Base-by-base conservation (phyloP, 2,329 filamentous ascomycete genomes). In the Colletotrichum sp. region DNA sequence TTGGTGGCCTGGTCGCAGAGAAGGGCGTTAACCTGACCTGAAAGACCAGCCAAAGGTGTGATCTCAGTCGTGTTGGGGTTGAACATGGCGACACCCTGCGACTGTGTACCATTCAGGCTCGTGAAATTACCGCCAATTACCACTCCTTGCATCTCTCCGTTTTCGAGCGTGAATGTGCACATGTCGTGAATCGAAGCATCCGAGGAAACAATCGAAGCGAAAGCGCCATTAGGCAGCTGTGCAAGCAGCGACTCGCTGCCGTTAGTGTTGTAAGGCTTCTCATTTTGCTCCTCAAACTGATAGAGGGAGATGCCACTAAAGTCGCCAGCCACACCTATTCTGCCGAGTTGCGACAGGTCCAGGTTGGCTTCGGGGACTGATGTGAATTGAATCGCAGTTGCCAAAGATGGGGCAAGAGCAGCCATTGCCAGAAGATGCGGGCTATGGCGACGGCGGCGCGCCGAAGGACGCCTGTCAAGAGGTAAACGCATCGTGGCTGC, bases 51-150 rank as follows among this genome's bases (percentile, higher is more conserved):
- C 52, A 98, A 86, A n/a, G 95, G 90, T 3, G 92, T 94, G 66
- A 98, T 89, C 49, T 90, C 85, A 60, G 92, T 92, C 6, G 92
- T 93, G 78, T 92, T 91, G 5, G 95, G 92, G 83, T 98, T 92
- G 86, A 96, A 96, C 63, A 98, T 84, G 28, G 96, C 97, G 72
- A 98, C 92, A 60, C 95, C 95, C 69, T 92, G 92, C 3, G 96
- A 95, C 81, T 95, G 87, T 72, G 93, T 90, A 75, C 93, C 93
- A 75, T 93, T 95, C 77, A 99, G 87, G 83, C 95, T 98, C 36
- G 97, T 99, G 83, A 99, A 99, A 87, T 99, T 99, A 64, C 97
- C 97, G 72, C 95, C 97, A 18, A 99, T 90, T 64, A 99, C 91
- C 32, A 99, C 91, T 55, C 94, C 93, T n/a, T 91, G 88, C 72